phyloP scores from a whole-genome alignment of 1,139 yeast genomes.

The Geotrichum siamense region DNA sequence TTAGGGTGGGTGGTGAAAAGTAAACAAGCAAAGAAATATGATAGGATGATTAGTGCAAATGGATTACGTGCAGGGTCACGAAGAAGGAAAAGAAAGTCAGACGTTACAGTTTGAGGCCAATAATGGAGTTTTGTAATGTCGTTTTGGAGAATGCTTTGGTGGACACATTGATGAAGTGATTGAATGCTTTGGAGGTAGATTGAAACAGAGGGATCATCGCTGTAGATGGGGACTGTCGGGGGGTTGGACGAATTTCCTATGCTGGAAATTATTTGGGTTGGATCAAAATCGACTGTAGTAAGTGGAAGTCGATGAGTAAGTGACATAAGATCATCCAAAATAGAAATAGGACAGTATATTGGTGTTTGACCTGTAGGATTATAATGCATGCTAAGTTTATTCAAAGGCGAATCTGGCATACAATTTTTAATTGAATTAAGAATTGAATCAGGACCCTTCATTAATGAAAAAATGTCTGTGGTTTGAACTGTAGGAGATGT shows the following conservation, averaged over 20 bases:
- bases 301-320: neutral
- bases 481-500: neutral
- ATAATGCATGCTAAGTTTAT: neutral
- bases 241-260: neutral
- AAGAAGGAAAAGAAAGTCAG: slow-evolving; percentile 2
- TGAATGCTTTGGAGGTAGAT: slow-evolving; percentile 1
- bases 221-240: neutral
- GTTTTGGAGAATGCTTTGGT: neutral
- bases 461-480: slow-evolving; percentile 11
- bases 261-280: neutral
- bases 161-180: slow-evolving; percentile 3
- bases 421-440: slow-evolving; percentile 7
- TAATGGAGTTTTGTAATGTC: slow-evolving; percentile 6
- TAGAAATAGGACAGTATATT: neutral
- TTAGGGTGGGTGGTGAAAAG: slow-evolving; percentile 5
- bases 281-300: neutral
- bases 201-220: neutral
- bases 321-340: slow-evolving; percentile 3
- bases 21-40: slow-evolving; percentile 9
- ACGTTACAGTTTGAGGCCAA: slow-evolving; percentile 9
- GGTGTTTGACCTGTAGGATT: neutral
- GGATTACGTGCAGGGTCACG: slow-evolving; percentile 6
- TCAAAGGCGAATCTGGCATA: slow-evolving; percentile 7
- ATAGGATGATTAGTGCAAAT: slow-evolving; percentile 10
- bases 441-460: slow-evolving; percentile 12